Evolutionary conservation across 2,329 filamentous ascomycete species (phyloP).

Genomic region (Claviceps sorghi): DNA sequence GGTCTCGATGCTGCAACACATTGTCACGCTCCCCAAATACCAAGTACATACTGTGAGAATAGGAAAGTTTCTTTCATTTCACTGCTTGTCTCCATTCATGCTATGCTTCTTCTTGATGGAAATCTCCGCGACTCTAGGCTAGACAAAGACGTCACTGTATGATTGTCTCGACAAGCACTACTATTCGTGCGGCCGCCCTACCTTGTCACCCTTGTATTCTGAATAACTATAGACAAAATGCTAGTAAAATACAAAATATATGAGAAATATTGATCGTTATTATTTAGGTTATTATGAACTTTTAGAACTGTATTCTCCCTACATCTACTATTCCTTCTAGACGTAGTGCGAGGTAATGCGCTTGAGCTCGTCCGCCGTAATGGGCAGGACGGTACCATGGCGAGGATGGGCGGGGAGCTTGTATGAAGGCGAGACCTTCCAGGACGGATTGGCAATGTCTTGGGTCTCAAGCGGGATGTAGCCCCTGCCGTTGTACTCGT

Average conservation of each 20-base stretch:
- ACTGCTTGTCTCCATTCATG: not conserved
- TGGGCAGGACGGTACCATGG: slow-evolving; percentile 1
- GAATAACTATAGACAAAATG: no score
- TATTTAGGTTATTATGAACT: no score
- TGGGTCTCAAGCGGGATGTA: not conserved
- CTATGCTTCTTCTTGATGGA: no score
- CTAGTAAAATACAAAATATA: no score
- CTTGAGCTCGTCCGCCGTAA: not conserved
- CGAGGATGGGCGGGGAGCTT: not conserved
- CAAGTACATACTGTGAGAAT: not conserved
- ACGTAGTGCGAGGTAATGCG: not conserved
- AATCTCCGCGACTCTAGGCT: no score
- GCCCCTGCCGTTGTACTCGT: slow-evolving; percentile 1
- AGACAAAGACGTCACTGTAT: no score
- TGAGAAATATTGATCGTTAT: no score
- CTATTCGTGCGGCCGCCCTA: no score
- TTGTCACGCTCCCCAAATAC: not conserved
- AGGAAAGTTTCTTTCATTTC: not conserved
- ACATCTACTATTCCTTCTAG: not conserved
- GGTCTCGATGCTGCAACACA: not conserved
- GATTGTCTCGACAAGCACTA: not conserved
- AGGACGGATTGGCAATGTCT: not conserved
- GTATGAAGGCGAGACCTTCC: not conserved
- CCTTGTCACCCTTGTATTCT: no score
- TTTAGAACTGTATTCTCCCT: no score